A percentile compares a stretch with the other conserved stretches of the same genome.
Conservation (phyloP, 192 early-diverging fungal genomes). For the Coemansia sp. region DNA sequence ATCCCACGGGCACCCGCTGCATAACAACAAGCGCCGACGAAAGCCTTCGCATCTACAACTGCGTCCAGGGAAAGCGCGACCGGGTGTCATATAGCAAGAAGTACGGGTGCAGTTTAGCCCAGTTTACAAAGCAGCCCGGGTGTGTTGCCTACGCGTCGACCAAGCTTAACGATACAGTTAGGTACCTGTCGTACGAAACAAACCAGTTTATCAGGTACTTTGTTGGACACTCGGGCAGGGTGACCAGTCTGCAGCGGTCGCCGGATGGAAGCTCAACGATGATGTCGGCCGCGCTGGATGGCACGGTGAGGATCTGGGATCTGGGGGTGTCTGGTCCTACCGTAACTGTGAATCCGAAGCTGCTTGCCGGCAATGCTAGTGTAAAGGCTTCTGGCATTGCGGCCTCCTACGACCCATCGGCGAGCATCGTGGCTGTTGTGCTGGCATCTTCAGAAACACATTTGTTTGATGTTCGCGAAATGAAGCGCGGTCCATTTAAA, state of each 20-base stretch:
- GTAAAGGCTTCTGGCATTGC: constrained; percentile 21
- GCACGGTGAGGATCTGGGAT: constrained; percentile 85
- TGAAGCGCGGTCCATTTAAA: constrained; percentile 52
- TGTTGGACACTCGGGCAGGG: constrained; percentile 75
- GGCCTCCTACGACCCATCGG: constrained; percentile 78
- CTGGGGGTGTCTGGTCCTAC: constrained; percentile 56
- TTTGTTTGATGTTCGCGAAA: constrained; percentile 73
- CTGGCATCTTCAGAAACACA: constrained; percentile 56
- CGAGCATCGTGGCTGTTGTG: constrained; percentile 71
- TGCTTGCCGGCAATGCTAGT: neutral
- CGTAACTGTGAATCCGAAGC: constrained; percentile 14
- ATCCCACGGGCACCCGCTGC: constrained; percentile 70
- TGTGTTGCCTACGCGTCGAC: constrained; percentile 90
- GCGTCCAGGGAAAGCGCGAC: constrained; percentile 68
- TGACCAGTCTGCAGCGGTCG: constrained; percentile 78
- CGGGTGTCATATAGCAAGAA: constrained; percentile 89
- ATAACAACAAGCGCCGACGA: constrained; percentile 86
- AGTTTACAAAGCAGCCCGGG: constrained; percentile 80
- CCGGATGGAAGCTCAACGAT: constrained; percentile 54
- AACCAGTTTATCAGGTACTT: constrained; percentile 96
- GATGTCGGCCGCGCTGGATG: constrained; percentile 75
- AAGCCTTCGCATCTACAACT: constrained; percentile 83
- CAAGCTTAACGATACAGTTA: constrained; percentile 90
- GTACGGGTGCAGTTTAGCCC: constrained; percentile 86
- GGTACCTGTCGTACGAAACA: constrained; percentile 92